A percentile compares a stretch with the other conserved stretches of the same genome.
Conservation (phyloP, 208 protist species). For the Plasmodiophora brassicae region DNA sequence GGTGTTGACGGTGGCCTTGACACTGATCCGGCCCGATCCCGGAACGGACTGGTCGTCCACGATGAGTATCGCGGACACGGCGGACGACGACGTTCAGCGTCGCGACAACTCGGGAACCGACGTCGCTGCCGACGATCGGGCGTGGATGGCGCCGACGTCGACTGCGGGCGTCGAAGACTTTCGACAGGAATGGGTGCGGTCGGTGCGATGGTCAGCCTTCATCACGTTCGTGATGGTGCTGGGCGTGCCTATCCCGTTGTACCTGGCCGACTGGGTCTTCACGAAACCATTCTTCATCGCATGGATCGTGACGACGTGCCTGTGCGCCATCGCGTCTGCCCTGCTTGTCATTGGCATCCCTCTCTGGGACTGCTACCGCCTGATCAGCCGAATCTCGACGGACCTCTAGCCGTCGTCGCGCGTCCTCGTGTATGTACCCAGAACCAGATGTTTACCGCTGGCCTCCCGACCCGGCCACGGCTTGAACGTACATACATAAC, state of each 20-base stretch:
- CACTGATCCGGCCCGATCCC: conserved; percentile 6
- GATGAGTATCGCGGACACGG: neutral
- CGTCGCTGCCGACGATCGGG: neutral
- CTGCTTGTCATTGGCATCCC: neutral
- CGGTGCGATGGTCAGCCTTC: neutral
- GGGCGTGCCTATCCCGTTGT: neutral
- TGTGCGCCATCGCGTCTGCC: neutral
- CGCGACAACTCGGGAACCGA: neutral
- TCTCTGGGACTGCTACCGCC: no score
- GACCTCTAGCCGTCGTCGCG: no score
- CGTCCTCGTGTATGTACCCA: no score
- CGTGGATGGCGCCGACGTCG: neutral
- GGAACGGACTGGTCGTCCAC: neutral
- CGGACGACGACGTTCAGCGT: neutral
- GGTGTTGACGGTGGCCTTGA: conserved; percentile 32
- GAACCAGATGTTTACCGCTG: no score
- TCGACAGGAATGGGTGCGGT: neutral
- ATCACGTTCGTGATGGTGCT: neutral
- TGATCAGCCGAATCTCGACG: no score
- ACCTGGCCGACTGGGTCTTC: neutral
- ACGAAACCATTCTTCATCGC: neutral
- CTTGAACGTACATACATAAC: no score
- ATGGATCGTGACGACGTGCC: neutral
- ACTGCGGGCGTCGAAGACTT: neutral
- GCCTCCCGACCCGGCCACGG: no score